Evolutionary conservation across 441 rosid species (phyloP), one percentile per base, ranked within the genome.

Genomic region (Theobroma grandiflorum): DNA sequence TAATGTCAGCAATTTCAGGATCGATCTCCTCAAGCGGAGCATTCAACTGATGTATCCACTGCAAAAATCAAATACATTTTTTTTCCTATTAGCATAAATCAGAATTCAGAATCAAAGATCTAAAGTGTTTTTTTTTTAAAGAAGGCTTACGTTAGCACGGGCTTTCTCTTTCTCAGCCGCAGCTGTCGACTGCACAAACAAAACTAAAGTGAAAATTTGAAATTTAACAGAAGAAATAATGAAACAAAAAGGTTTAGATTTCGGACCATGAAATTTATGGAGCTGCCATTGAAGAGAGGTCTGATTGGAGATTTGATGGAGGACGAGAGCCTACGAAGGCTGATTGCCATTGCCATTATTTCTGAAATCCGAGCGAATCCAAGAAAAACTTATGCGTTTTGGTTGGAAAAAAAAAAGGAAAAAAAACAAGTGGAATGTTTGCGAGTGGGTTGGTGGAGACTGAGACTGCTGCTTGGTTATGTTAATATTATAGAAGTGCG

Each of bases 41-140:
- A 86, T 94, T 96, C 84, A 96, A 82, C 82, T 96, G 98, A 82
- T 85, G 92, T 72, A 93, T 86, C 98, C 98, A 94, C 99, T 94
- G 89, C 76, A 69, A 40, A 26, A 74, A 69, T 8, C 1, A 76
- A 71, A 67, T 10, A 42, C 26, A 63, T 11, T 18, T 33, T 52
- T 11, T 40, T 70, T 33, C 16, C 6, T 66, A n/a, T 4, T 45
- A 22, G 68, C 53, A 43, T 20, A 31, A 72, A 58, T 57, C 62
- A 52, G 15, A 55, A 22, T 12, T 20, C 47, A 57, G 45, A 49
- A 38, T 65, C 47, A 38, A 74, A 57, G 52, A 74, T 57, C 52
- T 45, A 22, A 67, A 67, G 31, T 26, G 31, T 37, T 8, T 18
- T 16, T 37, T 50, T 50, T 64, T 45, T 18, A 78, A 76, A 67